Evolutionary conservation across 1,139 yeast genomes (phyloP), one percentile per base, ranked within the genome.

Genomic region (Yamadazyma diospyri): DNA sequence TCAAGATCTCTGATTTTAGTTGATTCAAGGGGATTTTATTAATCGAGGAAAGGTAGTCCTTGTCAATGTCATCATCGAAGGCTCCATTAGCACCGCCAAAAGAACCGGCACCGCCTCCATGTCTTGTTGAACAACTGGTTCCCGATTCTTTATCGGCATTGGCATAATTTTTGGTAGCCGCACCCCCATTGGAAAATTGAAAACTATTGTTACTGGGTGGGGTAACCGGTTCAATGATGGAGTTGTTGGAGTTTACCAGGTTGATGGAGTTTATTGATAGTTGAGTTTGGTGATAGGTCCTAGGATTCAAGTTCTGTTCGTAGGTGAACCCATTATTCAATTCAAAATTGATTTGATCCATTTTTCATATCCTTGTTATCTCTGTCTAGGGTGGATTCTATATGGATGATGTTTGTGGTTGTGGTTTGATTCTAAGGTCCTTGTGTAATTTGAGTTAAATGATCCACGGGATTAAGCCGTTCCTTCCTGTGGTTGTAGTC

Each of bases 11-110:
- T 3, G 25, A 11, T 34, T 53, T 53, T 40, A 68, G 47, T 35
- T 58, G 65, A 12, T 41, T 34, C 42, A 68, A 56, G 1, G 74
- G 72, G 4, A 61, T 40, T 44, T 65, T 68, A 38, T 47, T 57
- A 28, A 68, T 54, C 5, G 65, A 54, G 2, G 59, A 45, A 36
- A 69, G 57, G 44, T 63, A 66, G 20, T 69, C 74, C 46, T 69
- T 69, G 46, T 66, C 72, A 36, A 68, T 59, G 37, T 63, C 35
- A 36, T 18, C 36, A 33, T 26, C 25, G 9, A 12, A 12, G 20
- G 25, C 16, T 9, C n/a, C 20, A 27, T 16, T 25, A 17, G 26
- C 27, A 12, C 32, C 10, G 27, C 26, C 29, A n/a, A 9, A 7
- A n/a, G n/a, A n/a, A n/a, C n/a, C n/a, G n/a, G n/a, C n/a, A n/a